A percentile compares a stretch with the other conserved stretches of the same genome.
These are phyloP conservation scores for Clathrospora elynae DNA, from an alignment of 2,329 filamentous ascomycete genomes.

Conservation along the genomic window DNA sequence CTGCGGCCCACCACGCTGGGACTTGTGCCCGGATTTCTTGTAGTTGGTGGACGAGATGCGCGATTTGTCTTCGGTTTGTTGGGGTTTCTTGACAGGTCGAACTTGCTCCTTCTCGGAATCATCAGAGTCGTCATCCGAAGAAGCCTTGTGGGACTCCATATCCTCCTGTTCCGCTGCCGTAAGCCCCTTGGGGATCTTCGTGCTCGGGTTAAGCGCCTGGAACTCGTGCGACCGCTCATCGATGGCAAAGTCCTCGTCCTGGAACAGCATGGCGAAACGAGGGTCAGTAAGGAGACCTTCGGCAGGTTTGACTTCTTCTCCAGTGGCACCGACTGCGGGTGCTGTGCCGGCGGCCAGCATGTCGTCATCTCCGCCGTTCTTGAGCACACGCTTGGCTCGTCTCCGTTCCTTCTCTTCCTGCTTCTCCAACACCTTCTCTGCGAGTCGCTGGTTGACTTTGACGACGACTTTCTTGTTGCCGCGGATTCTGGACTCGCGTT, in stretches of 20 bases:
- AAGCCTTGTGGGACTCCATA: constrained; percentile 51
- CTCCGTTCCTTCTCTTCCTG: constrained; percentile 68
- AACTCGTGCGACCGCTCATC: constrained; percentile 91
- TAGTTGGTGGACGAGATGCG: constrained; percentile 69
- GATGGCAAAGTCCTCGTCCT: constrained; percentile 89
- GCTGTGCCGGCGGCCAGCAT: constrained; percentile 39
- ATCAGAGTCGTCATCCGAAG: constrained; percentile 43
- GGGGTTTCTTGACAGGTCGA: constrained; percentile 41
- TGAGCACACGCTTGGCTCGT: constrained; percentile 56
- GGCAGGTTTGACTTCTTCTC: constrained; percentile 58
- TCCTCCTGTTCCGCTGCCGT: constrained; percentile 66
- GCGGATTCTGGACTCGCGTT: constrained; percentile 90
- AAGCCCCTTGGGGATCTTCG: constrained; percentile 61
- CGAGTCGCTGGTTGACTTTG: constrained; percentile 85
- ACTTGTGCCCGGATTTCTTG: constrained; percentile 60
- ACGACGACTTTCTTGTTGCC: constrained; percentile 86
- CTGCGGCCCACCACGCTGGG: constrained; percentile 42
- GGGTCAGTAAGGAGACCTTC: constrained; percentile 72
- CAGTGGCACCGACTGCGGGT: constrained; percentile 23
- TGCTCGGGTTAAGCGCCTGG: constrained; percentile 86
- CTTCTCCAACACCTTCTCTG: constrained; percentile 67
- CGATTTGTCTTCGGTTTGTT: constrained; percentile 40
- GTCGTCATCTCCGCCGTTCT: constrained; percentile 64
- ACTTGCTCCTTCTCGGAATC: too few relatives aligned
- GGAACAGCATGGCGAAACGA: constrained; percentile 87